phyloP scores from a whole-genome alignment of 2,329 filamentous ascomycete genomes.

The Aspergillus aculeatinus region DNA sequence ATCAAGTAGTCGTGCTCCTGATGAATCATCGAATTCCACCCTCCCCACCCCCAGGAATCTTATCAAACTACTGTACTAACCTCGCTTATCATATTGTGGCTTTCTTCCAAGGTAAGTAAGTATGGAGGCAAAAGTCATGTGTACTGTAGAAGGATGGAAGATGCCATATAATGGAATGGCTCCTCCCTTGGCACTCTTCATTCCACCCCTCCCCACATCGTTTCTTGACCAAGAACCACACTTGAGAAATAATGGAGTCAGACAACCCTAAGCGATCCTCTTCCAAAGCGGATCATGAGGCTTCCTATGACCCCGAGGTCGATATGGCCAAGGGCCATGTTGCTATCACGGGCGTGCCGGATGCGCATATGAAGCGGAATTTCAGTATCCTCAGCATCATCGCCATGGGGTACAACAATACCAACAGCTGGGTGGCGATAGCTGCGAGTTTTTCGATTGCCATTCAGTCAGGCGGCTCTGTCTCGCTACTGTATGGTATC shows the following conservation, averaged over 20 bases:
- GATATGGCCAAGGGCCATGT: slow-evolving; percentile 24
- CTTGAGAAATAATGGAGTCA: slow-evolving; percentile 11
- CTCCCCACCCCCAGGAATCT: background rate
- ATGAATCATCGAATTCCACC: slow-evolving; percentile 8
- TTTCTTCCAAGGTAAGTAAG: background rate
- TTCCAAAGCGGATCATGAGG: slow-evolving; percentile 9
- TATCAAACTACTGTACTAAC: background rate
- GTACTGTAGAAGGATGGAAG: background rate
- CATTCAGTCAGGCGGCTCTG: slow-evolving; percentile 22
- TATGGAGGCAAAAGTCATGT: background rate
- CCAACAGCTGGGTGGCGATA: slow-evolving; percentile 28
- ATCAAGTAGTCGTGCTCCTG: background rate
- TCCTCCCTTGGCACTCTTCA: background rate
- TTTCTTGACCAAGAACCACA: background rate
- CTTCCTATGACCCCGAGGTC: slow-evolving; percentile 9
- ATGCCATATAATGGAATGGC: background rate
- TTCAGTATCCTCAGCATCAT: slow-evolving; percentile 26
- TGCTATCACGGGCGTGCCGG: slow-evolving; percentile 16
- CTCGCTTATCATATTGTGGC: slow-evolving; percentile 3
- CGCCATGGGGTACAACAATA: slow-evolving; percentile 26
- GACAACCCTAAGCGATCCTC: slow-evolving; percentile 9
- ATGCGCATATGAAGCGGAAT: slow-evolving; percentile 24
- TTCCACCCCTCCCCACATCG: background rate
- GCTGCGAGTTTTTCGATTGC: slow-evolving; percentile 27
- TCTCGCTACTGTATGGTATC: slow-evolving; percentile 25